A percentile compares a stretch with the other conserved stretches of the same genome.
Conservation (phyloP, 129 eudicot species). For the Lactuca saligna region DNA sequence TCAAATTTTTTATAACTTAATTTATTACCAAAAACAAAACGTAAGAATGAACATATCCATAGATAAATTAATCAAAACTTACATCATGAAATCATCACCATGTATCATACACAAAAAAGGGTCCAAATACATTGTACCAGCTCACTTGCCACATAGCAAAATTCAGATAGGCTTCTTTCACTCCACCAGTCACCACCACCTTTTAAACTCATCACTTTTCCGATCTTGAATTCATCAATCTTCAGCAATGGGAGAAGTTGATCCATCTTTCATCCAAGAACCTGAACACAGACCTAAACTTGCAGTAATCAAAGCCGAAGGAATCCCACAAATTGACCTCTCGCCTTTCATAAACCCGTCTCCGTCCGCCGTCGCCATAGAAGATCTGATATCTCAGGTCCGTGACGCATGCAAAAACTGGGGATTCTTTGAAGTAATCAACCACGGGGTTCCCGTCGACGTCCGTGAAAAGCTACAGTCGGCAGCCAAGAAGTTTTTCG, state of each 20-base stretch:
- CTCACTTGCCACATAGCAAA: neutral
- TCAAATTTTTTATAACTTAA: too few species aligned
- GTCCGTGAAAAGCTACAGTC: constrained; percentile 14
- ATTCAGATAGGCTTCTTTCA: neutral
- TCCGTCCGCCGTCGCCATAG: neutral
- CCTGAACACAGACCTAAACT: constrained; percentile 68
- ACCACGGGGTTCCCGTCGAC: constrained; percentile 31
- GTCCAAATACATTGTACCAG: neutral
- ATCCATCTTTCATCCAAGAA: constrained; percentile 62
- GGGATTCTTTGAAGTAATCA: constrained; percentile 64
- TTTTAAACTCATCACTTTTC: neutral
- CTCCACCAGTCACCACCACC: neutral
- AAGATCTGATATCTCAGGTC: constrained; percentile 30
- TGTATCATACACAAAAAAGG: neutral
- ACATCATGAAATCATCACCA: neutral
- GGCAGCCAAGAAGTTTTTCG: constrained; percentile 40
- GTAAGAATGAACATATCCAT: neutral
- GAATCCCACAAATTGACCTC: constrained; percentile 61
- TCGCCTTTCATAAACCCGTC: constrained; percentile 17
- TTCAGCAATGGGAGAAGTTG: constrained; percentile 54
- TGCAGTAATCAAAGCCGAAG: constrained; percentile 39
- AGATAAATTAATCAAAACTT: too few species aligned
- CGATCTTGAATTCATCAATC: neutral
- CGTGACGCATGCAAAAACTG: constrained; percentile 48
- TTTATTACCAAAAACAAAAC: neutral